Evolutionary conservation across 768 basidiomycete species (phyloP), one percentile per base, ranked within the genome.

Genomic region (Pilatotrama ljubarskyi): DNA sequence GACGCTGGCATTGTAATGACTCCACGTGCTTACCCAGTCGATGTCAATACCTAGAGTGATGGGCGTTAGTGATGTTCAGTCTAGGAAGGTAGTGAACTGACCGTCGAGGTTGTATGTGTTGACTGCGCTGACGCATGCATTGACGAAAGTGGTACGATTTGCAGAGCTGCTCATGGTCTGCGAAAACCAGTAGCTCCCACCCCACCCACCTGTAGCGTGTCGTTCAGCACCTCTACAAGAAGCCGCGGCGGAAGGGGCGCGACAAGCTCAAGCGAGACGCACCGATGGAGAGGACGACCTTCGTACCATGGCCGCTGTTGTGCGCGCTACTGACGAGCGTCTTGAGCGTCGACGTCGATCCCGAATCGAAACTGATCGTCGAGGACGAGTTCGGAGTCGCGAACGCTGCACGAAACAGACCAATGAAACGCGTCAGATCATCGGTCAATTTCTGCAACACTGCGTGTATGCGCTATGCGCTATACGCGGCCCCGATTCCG

Each of bases 141-240:
- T 75, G 41, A 81, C 80, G 64, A 92, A 87, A 3, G 77, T 83
- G 35, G 75, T 69, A n/a, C 87, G 77, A 65, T 81, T 82, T 2
- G 71, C 66, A 1, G 79, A 70, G 25, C 74, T 78, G n/a, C 81
- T 78, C 53, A 81, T 77, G 2, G 86, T 80, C 55, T 83, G 76
- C 37, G 86, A 88, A 70, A 85, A 92, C 70, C 80, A 87, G 43
- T 77, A 70, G 61, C 81, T 79, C 43, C 88, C 90, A n/a, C 81
- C 83, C 90, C 89, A 91, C 2, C 89, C 89, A 65, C 82, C 81
- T 81, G 17, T n/a, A n/a, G n/a, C n/a, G n/a, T n/a, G n/a, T n/a
- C n/a, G n/a, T n/a, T n/a, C n/a, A n/a, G n/a, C n/a, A n/a, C n/a
- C n/a, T n/a, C n/a, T n/a, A n/a, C n/a, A n/a, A n/a, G n/a, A n/a